Conservation (phyloP, 1,139 yeast genomes). For the Starmera stellimalicola region DNA sequence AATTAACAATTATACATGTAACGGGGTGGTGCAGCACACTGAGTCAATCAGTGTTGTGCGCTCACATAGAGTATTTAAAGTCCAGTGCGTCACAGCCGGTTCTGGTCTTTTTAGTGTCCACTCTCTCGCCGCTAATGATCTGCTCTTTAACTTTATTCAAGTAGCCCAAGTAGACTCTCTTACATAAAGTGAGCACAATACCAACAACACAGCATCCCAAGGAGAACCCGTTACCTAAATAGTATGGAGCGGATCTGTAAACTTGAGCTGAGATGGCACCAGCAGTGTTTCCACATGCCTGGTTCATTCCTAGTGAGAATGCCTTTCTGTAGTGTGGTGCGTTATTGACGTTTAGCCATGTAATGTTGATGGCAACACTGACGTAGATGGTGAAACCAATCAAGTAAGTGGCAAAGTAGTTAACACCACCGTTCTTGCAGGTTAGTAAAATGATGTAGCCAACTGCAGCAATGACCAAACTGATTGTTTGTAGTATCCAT, state of each 20-base stretch:
- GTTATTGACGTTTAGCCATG: slow-evolving; percentile 31
- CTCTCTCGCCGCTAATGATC: slow-evolving; percentile 15
- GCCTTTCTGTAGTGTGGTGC: slow-evolving; percentile 33
- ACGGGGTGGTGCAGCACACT: too few species aligned
- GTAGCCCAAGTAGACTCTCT: slow-evolving; percentile 3
- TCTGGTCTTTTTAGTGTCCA: slow-evolving; percentile 15
- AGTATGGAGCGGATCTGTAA: slow-evolving; percentile 23
- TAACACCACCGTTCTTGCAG: slow-evolving; percentile 20
- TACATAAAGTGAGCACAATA: slow-evolving; percentile 12
- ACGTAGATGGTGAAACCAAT: slow-evolving; percentile 28
- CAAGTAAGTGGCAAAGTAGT: slow-evolving; percentile 31
- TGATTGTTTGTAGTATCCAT: slow-evolving; percentile 29
- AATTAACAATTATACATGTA: too few species aligned
- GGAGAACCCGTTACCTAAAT: slow-evolving; percentile 29
- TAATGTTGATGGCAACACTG: slow-evolving; percentile 27
- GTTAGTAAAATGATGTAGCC: slow-evolving; percentile 27
- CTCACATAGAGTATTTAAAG: slow-evolving; percentile 19
- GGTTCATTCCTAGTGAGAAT: slow-evolving; percentile 30
- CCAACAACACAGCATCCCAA: slow-evolving; percentile 25
- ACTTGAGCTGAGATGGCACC: slow-evolving; percentile 34
- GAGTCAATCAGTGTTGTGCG: too few species aligned
- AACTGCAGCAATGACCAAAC: slow-evolving; percentile 28
- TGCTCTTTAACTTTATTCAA: slow-evolving; percentile 11
- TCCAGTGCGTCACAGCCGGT: slow-evolving; percentile 20
- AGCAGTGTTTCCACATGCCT: slow-evolving; percentile 32